A percentile compares a stretch with the other conserved stretches of the same genome.
Conservation (phyloP, 352 stramenopile species). For the Globisporangium splendens region DNA sequence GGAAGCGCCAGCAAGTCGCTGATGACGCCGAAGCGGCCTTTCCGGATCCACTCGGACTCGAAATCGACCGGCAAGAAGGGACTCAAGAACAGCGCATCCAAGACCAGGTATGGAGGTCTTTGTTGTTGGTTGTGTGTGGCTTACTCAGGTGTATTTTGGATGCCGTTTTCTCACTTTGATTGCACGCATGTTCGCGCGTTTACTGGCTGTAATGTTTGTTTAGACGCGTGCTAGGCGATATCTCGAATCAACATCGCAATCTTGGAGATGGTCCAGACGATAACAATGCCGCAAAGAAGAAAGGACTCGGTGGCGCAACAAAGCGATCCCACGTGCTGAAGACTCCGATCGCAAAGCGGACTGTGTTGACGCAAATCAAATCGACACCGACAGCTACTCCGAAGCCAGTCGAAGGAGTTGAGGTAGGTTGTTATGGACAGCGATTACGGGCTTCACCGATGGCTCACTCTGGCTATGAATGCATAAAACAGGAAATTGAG, state of each 20-base stretch:
- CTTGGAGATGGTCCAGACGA: conserved; percentile 7
- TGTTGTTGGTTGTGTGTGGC: background rate
- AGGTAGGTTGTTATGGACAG: conserved; percentile 5
- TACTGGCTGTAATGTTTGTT: background rate
- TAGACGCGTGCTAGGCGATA: conserved; percentile 68
- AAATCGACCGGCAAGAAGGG: conserved; percentile 33
- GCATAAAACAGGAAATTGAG: conserved; percentile 54
- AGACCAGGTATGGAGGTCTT: conserved; percentile 35
- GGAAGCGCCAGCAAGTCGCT: conserved; percentile 6
- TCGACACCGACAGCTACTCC: background rate
- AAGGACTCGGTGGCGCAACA: conserved; percentile 14
- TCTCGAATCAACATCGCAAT: conserved; percentile 71
- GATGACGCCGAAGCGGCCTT: conserved; percentile 29
- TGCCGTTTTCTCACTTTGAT: background rate
- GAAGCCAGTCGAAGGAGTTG: conserved; percentile 16
- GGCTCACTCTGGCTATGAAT: background rate
- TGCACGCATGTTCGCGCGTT: conserved; percentile 42
- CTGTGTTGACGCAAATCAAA: background rate
- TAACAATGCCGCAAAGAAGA: conserved; percentile 18
- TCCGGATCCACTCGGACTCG: conserved; percentile 38
- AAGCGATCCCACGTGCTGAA: conserved; percentile 21
- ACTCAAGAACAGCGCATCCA: conserved; percentile 29
- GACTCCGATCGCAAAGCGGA: conserved; percentile 21
- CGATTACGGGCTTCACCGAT: background rate
- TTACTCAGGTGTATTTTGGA: background rate